Conservation (phyloP, 148 eudicot species). For the Camellia sinensis region DNA sequence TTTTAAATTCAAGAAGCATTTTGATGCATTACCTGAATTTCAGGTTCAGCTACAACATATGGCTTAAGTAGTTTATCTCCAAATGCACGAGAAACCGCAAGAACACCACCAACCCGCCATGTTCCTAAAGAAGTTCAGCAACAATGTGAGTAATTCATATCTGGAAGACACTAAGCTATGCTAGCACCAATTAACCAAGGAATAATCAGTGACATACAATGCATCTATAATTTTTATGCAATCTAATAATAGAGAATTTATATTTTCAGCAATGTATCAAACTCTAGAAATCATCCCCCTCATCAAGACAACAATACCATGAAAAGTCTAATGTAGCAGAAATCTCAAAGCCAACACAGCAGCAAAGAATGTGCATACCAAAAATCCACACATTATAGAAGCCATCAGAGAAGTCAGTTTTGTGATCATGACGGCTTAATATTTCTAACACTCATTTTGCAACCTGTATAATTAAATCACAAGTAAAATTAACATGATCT, state of each 20-base stretch:
- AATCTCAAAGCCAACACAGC: neutral
- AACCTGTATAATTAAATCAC: neutral
- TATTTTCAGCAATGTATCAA: neutral
- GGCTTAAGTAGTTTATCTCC: constrained; percentile 64
- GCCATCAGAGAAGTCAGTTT: neutral
- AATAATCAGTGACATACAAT: neutral
- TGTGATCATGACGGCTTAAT: neutral
- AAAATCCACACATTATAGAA: neutral
- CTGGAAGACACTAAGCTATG: neutral
- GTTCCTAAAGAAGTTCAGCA: constrained; percentile 50
- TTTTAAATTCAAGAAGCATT: neutral
- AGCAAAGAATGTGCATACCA: neutral
- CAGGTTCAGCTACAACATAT: constrained; percentile 73
- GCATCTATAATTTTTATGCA: too few relatives aligned
- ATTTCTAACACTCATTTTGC: neutral
- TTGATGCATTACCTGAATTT: constrained; percentile 50
- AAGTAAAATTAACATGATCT: neutral
- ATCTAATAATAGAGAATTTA: neutral
- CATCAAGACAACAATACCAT: neutral
- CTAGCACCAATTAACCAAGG: neutral
- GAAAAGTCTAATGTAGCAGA: neutral
- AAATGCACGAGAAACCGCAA: constrained; percentile 79
- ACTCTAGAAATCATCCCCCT: neutral
- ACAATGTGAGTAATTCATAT: neutral
- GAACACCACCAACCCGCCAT: constrained; percentile 93